A percentile compares a stretch with the other conserved stretches of the same genome.
These are phyloP conservation scores for Skeletonema grethae DNA, from an alignment of 108 stramenopile genomes.

Conservation along the genomic window DNA sequence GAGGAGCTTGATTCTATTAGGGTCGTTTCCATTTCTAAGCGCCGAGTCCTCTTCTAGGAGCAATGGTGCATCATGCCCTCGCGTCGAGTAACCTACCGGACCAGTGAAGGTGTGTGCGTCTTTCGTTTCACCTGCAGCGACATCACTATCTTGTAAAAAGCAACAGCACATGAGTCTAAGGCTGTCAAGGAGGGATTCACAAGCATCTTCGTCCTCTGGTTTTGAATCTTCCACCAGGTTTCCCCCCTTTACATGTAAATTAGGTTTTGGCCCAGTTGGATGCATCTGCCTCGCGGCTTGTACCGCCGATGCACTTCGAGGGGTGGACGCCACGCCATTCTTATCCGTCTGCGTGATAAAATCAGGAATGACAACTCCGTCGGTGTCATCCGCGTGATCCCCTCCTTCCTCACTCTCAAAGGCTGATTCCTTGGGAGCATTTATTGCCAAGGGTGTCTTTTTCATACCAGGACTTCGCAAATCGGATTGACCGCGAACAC, in stretches of 20 bases:
- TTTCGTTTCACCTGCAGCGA: conserved; percentile 4
- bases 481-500: conserved; percentile 63
- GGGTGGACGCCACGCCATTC: conserved; percentile 77
- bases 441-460: conserved; percentile 57
- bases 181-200: conserved; percentile 76
- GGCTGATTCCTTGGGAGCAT: conserved; percentile 19
- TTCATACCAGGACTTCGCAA: conserved; percentile 76
- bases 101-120: conserved; percentile 3
- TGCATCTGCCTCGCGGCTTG: conserved; percentile 57
- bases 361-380: conserved; percentile 63
- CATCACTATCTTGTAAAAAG: conserved; percentile 59
- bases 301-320: conserved; percentile 65
- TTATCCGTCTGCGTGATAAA: conserved; percentile 90
- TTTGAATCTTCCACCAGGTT: conserved; percentile 42
- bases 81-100: conserved; percentile 41
- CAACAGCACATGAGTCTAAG: conserved; percentile 89
- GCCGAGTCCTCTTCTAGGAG: conserved; percentile 45
- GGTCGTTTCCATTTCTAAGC: conserved; percentile 37
- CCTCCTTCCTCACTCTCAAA: conserved; percentile 4
- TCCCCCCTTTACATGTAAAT: conserved; percentile 53
- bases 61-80: conserved; percentile 47
- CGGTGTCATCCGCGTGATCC: conserved; percentile 21
- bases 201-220: conserved; percentile 57
- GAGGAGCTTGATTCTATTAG: conserved; percentile 55
- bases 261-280: conserved; percentile 57